phyloP scores from a whole-genome alignment of 2,329 filamentous ascomycete genomes.

The Penicillium sp. region DNA sequence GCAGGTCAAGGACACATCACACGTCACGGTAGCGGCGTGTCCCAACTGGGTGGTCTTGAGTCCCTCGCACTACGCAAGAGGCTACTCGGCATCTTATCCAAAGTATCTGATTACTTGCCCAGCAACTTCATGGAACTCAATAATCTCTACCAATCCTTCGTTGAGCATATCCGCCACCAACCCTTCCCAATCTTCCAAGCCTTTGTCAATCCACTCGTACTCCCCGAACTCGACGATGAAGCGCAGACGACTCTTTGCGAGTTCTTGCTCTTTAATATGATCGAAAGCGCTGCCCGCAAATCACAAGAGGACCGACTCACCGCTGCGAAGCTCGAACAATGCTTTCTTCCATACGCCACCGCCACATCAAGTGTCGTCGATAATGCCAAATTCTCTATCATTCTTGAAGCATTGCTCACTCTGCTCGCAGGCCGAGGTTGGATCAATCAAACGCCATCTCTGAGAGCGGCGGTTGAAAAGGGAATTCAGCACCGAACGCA shows the following conservation, averaged over 20 bases:
- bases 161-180: conserved; percentile 52
- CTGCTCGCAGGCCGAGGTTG: conserved; percentile 49
- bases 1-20: conserved; percentile 14
- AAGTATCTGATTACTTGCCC: conserved; percentile 42
- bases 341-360: conserved; percentile 69
- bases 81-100: conserved; percentile 49
- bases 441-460: conserved; percentile 36
- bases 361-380: conserved; percentile 64
- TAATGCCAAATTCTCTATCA: conserved; percentile 72
- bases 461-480: conserved; percentile 53
- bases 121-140: conserved; percentile 42
- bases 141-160: conserved; percentile 48
- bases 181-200: conserved; percentile 52
- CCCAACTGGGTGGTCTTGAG: conserved; percentile 42
- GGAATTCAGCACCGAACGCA: conserved; percentile 58
- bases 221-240: conserved; percentile 45
- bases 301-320: conserved; percentile 51
- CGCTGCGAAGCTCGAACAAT: conserved; percentile 56
- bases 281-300: conserved; percentile 47
- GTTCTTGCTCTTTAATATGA: conserved; percentile 55
- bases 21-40: conserved; percentile 28
- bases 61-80: conserved; percentile 51
- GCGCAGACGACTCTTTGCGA: conserved; percentile 57
- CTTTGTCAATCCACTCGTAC: conserved; percentile 49
- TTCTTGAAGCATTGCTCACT: conserved; percentile 68